A percentile compares a stretch with the other conserved stretches of the same genome.
These are phyloP conservation scores for Berkeleyomyces basicola DNA, from an alignment of 2,329 filamentous ascomycete genomes.

Conservation along the genomic window DNA sequence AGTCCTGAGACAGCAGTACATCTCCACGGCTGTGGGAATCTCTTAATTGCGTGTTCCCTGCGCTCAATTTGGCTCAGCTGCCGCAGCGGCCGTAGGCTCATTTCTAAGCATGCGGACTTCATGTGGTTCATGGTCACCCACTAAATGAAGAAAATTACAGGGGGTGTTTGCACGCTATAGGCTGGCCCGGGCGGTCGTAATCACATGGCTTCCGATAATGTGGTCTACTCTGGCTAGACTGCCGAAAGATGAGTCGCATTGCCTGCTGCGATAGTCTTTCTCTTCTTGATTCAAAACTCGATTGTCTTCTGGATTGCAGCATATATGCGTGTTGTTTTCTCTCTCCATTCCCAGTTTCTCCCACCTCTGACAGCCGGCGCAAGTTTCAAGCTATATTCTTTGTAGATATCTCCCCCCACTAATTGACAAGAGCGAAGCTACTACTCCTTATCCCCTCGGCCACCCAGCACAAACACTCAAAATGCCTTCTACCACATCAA, in stretches of 20 bases:
- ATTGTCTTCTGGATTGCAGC: not conserved
- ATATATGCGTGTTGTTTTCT: not conserved
- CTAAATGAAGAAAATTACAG: not conserved
- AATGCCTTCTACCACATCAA: conserved; percentile 34
- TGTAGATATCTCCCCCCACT: not conserved
- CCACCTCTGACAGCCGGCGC: not conserved
- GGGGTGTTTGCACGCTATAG: not conserved
- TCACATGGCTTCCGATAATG: not conserved
- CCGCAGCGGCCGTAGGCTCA: not conserved
- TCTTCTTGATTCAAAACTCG: not conserved
- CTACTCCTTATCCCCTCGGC: not conserved
- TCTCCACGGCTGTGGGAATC: no score
- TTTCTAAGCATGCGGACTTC: not conserved
- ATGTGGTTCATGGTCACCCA: not conserved
- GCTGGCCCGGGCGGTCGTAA: not conserved
- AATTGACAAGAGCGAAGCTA: not conserved
- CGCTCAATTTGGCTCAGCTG: no score
- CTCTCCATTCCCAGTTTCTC: not conserved
- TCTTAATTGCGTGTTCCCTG: no score
- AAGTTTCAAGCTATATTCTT: not conserved
- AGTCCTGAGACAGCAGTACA: no score
- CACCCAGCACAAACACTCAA: conserved; percentile 10
- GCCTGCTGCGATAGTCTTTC: not conserved
- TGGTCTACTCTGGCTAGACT: not conserved
- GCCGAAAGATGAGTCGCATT: not conserved